Percentiles rank a stretch among this genome's conserved stretches.
phyloP scores from a whole-genome alignment of 75 land plant genomes.

The Ceratopteris richardii region DNA sequence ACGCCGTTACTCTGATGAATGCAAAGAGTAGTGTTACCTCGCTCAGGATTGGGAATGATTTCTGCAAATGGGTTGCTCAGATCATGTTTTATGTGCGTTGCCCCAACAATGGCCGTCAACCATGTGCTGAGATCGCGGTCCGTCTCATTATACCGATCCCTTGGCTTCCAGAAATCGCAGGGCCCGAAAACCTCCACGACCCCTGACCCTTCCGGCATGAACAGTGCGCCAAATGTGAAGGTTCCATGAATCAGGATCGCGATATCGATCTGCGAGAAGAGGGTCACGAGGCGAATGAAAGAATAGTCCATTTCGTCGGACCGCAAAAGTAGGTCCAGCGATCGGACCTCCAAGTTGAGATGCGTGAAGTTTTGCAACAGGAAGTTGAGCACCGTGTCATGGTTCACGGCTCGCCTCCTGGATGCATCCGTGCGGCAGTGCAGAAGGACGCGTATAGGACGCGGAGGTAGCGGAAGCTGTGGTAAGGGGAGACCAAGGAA shows the following conservation, averaged over 20 bases:
- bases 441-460: slow-evolving; percentile 5
- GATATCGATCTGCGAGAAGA: slow-evolving; percentile 17
- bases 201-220: slow-evolving; percentile 22
- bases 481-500: slow-evolving; percentile 6
- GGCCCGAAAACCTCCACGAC: slow-evolving; percentile 32
- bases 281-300: slow-evolving; percentile 5
- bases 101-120: slow-evolving; percentile 9
- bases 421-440: slow-evolving; percentile 10
- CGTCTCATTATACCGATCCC: not conserved
- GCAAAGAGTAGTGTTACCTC: slow-evolving; percentile 27
- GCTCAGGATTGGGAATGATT: not conserved
- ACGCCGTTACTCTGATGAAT: not conserved
- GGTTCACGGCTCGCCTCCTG: too few species aligned
- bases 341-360: slow-evolving; percentile 5
- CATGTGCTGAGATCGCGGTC: slow-evolving; percentile 6
- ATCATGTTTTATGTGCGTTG: slow-evolving; percentile 7
- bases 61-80: slow-evolving; percentile 14
- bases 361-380: too few species aligned
- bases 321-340: slow-evolving; percentile 8
- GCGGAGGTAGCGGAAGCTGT: slow-evolving; percentile 6
- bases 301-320: not conserved
- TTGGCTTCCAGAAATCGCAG: slow-evolving; percentile 12
- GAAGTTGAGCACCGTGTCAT: too few species aligned
- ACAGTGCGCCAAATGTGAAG: slow-evolving; percentile 12
- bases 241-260: slow-evolving; percentile 10